Evolutionary conservation across 2,329 filamentous ascomycete genomes (phyloP).

Genomic region (Bipolaris cookei): DNA sequence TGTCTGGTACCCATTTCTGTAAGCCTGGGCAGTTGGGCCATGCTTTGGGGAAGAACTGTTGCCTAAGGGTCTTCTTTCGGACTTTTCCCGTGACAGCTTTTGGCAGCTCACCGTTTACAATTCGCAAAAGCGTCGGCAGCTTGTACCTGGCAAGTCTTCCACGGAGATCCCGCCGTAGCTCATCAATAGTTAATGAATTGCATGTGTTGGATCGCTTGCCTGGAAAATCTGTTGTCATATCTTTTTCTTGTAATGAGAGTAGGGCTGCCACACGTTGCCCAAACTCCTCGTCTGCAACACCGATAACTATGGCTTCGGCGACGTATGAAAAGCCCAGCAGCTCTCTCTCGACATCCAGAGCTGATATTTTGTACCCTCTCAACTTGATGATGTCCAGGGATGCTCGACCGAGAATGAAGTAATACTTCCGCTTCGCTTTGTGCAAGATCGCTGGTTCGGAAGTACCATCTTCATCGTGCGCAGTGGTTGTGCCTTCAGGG

Average conservation of each 20-base stretch:
- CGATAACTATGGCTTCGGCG: slow-evolving; percentile 61
- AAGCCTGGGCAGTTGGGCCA: slow-evolving; percentile 34
- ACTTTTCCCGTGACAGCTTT: slow-evolving; percentile 59
- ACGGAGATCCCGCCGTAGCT: slow-evolving; percentile 53
- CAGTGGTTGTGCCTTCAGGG: slow-evolving; percentile 54
- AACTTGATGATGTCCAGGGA: slow-evolving; percentile 63
- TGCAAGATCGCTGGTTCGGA: slow-evolving; percentile 56
- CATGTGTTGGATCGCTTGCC: slow-evolving; percentile 23
- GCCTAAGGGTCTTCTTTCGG: slow-evolving; percentile 57
- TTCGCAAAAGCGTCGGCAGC: slow-evolving; percentile 55
- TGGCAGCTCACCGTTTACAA: slow-evolving; percentile 55
- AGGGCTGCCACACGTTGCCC: slow-evolving; percentile 63
- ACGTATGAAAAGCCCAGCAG: slow-evolving; percentile 57
- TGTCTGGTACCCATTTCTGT: slow-evolving; percentile 35
- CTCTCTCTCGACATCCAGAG: slow-evolving; percentile 62
- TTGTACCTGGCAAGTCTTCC: slow-evolving; percentile 57
- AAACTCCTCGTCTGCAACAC: slow-evolving; percentile 61
- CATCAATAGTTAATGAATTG: slow-evolving; percentile 47
- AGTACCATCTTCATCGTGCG: slow-evolving; percentile 57
- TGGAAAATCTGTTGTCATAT: slow-evolving; percentile 30
- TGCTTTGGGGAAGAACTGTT: slow-evolving; percentile 46
- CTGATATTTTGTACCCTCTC: slow-evolving; percentile 63
- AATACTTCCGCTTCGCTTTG: slow-evolving; percentile 53
- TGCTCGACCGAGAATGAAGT: slow-evolving; percentile 61
- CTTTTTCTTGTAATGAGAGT: slow-evolving; percentile 51